Evolutionary conservation across 495 filamentous ascomycete genomes (phyloP), one percentile per base, ranked within the genome.

Genomic region (Niebla homalea): DNA sequence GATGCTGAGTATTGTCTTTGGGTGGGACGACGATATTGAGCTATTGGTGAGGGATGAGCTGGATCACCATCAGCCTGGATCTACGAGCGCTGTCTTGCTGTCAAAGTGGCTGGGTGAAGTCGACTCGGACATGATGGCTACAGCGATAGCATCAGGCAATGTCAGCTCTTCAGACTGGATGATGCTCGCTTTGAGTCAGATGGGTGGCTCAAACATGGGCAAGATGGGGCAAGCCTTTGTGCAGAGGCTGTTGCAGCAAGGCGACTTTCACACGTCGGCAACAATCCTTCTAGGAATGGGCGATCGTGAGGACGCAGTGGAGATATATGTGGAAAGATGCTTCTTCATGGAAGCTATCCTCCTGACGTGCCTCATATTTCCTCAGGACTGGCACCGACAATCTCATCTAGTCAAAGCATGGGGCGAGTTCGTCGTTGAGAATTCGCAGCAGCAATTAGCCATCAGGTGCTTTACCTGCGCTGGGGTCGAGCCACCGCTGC

Each of bases 141-240:
- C 80, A 1, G 74, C 80, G 70, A 64, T 81, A 37, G 77, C 77
- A 29, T 78, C 87, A 0, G 84, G 93, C 46, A 82, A 85, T 23
- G 85, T 88, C 70, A 89, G 87, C 36, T 83, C 84, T 1, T 83
- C 82, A 1, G 93, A 96, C 64, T 98, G 92, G 93, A 94, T 98
- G 89, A 72, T 97, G 52, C 70, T 98, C 5, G 92, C 92, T 14
- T 70, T 98, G 46, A 97, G 87, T 60, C 81, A 84, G 25, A 94
- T 97, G 72, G 80, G 68, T 46, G 79, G 83, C 1, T 74, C 83
- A 49, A 78, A 81, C 12, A 85, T 89, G 57, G 85, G 92, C 56
- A 92, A 89, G 60, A 81, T 97, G 46, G 89, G 85, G 18, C 84
- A 93, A 45, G 85, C 87, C 10, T 94, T 94, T 63, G 89, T 95